These are phyloP conservation scores for Apiospora saccharicola DNA, from an alignment of 2,329 filamentous ascomycete genomes.

Conservation along the genomic window DNA sequence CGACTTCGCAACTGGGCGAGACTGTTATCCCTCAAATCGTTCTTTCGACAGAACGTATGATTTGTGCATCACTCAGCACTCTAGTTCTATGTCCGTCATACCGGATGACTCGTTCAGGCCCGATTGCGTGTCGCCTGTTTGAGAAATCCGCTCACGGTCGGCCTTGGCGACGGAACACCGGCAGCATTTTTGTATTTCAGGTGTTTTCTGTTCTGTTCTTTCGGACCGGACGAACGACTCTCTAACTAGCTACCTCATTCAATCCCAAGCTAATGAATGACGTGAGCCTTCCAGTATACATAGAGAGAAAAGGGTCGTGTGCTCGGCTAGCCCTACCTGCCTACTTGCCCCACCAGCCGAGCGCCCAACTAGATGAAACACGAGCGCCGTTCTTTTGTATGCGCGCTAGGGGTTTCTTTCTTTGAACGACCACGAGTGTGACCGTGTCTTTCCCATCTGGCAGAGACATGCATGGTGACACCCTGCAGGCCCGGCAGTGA, in stretches of 20 bases:
- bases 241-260: too few relatives aligned
- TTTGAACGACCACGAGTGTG: too few relatives aligned
- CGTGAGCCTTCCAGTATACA: too few relatives aligned
- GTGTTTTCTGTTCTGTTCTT: too few relatives aligned
- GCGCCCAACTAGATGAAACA: too few relatives aligned
- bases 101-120: constrained; percentile 11
- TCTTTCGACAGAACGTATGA: neutral
- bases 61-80: neutral
- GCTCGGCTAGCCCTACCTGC: too few relatives aligned
- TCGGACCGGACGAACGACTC: neutral
- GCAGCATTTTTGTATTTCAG: neutral
- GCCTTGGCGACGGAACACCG: neutral
- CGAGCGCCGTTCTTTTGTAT: too few relatives aligned
- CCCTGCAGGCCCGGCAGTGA: neutral
- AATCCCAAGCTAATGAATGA: too few relatives aligned
- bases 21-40: neutral
- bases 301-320: too few relatives aligned
- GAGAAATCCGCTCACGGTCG: constrained; percentile 1
- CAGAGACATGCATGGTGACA: neutral
- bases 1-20: too few relatives aligned
- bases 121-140: constrained; percentile 8
- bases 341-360: too few relatives aligned
- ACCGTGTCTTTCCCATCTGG: neutral
- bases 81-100: neutral
- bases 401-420: neutral